These are phyloP conservation scores for Capsaspora owczarzaki DNA, from an alignment of 78 protist genomes.

Conservation along the genomic window DNA sequence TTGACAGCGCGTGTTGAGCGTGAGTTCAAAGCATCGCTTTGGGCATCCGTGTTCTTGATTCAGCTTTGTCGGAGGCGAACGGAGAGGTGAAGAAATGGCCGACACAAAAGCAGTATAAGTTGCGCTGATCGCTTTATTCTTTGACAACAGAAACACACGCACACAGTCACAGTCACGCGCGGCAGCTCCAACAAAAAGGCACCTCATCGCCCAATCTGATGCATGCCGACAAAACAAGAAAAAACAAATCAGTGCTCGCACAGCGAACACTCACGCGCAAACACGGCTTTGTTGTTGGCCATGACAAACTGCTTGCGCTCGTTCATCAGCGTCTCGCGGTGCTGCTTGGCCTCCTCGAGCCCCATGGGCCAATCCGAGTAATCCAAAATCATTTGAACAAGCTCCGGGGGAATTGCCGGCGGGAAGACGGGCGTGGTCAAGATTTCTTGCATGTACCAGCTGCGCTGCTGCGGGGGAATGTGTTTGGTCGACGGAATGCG, in stretches of 20 bases:
- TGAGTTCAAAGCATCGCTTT: too few relatives aligned
- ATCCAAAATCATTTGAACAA: slow-evolving; percentile 1
- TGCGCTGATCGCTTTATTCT: too few relatives aligned
- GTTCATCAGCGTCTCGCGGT: slow-evolving; percentile 31
- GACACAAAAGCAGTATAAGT: too few relatives aligned
- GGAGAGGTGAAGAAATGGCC: too few relatives aligned
- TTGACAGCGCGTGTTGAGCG: too few relatives aligned
- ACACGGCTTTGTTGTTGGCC: neutral
- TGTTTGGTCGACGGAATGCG: neutral
- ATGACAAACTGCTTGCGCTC: slow-evolving; percentile 28
- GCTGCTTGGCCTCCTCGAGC: slow-evolving; percentile 9
- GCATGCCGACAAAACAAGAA: too few relatives aligned
- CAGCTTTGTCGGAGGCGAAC: too few relatives aligned
- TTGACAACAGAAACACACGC: too few relatives aligned
- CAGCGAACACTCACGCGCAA: slow-evolving; percentile 11
- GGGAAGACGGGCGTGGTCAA: neutral
- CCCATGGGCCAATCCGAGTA: slow-evolving; percentile 18
- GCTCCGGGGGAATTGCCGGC: neutral
- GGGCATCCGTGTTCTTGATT: too few relatives aligned
- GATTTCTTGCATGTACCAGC: neutral
- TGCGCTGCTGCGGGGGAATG: slow-evolving; percentile 11
- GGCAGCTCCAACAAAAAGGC: too few relatives aligned
- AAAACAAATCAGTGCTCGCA: slow-evolving; percentile 27
- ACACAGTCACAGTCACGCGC: too few relatives aligned
- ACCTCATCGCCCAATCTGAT: too few relatives aligned